A percentile compares a stretch with the other conserved stretches of the same genome.
Conservation (phyloP, 805 yeast genomes). For the Candida silvatica region DNA sequence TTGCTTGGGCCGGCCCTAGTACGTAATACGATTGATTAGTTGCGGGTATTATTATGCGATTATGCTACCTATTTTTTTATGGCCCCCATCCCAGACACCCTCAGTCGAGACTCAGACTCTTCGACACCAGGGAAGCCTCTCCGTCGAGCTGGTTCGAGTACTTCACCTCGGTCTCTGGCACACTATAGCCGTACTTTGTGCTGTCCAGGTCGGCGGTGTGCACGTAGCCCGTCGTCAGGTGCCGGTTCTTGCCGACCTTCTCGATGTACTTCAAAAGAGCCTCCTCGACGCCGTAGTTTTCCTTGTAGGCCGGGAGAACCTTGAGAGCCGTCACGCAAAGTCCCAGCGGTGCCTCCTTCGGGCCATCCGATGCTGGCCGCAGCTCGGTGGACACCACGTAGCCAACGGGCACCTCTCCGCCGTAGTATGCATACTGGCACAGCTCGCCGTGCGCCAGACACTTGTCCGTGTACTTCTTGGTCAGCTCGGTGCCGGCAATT, state of each 20-base stretch:
- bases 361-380: too few species aligned
- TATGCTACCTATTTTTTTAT: too few species aligned
- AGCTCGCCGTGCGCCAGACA: slow-evolving; percentile 40
- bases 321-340: slow-evolving; percentile 14
- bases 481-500: slow-evolving; percentile 46
- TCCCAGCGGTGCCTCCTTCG: slow-evolving; percentile 23
- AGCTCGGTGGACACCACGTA: slow-evolving; percentile 51
- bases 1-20: too few species aligned
- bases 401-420: slow-evolving; percentile 81
- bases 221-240: slow-evolving; percentile 38
- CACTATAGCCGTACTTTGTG: too few species aligned
- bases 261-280: slow-evolving; percentile 48
- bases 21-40: too few species aligned
- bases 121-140: too few species aligned
- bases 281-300: slow-evolving; percentile 53
- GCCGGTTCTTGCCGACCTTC: slow-evolving; percentile 37
- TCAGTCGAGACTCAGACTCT: too few species aligned
- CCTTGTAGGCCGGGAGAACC: slow-evolving; percentile 52
- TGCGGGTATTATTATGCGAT: too few species aligned
- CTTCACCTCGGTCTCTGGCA: too few species aligned
- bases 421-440: slow-evolving; percentile 47
- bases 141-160: too few species aligned
- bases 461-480: slow-evolving; percentile 43
- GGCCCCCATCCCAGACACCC: too few species aligned
- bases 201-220: too few species aligned